A percentile compares a stretch with the other conserved stretches of the same genome.
phyloP scores from a whole-genome alignment of 2,329 filamentous ascomycete species.

The Gnomoniopsis smithogilvyi region DNA sequence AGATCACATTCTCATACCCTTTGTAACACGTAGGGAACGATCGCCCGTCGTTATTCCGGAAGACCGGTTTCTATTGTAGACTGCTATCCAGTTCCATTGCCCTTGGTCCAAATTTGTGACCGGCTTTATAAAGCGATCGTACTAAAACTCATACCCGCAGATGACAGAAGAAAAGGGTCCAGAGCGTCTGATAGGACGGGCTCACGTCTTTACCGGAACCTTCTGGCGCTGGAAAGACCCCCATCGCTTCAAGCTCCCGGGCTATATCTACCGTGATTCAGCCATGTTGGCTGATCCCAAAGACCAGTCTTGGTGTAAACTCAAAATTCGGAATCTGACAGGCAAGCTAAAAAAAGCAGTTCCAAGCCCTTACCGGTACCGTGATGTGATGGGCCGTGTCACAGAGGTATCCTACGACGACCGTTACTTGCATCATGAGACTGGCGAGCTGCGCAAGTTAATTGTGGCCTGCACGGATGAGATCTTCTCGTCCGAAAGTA shows the following conservation, averaged over 20 bases:
- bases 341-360: neutral
- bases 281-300: neutral
- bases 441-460: slow-evolving; percentile 19
- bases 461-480: slow-evolving; percentile 19
- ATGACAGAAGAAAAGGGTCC: neutral
- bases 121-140: neutral
- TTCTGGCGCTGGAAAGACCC: slow-evolving; percentile 5
- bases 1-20: neutral
- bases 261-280: neutral
- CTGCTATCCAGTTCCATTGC: neutral
- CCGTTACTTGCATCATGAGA: slow-evolving; percentile 18
- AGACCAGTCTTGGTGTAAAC: neutral
- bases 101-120: neutral
- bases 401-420: slow-evolving; percentile 10
- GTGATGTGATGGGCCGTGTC: slow-evolving; percentile 19
- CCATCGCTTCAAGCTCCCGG: slow-evolving; percentile 12
- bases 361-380: slow-evolving; percentile 11
- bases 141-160: neutral
- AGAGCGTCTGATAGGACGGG: neutral
- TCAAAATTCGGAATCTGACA: neutral
- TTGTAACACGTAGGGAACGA: neutral
- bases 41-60: neutral
- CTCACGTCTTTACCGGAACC: neutral
- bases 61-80: neutral
- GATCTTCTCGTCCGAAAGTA: slow-evolving; percentile 9